phyloP scores from a whole-genome alignment of 169 alveolate species.

The Cryptosporidium bovis region DNA sequence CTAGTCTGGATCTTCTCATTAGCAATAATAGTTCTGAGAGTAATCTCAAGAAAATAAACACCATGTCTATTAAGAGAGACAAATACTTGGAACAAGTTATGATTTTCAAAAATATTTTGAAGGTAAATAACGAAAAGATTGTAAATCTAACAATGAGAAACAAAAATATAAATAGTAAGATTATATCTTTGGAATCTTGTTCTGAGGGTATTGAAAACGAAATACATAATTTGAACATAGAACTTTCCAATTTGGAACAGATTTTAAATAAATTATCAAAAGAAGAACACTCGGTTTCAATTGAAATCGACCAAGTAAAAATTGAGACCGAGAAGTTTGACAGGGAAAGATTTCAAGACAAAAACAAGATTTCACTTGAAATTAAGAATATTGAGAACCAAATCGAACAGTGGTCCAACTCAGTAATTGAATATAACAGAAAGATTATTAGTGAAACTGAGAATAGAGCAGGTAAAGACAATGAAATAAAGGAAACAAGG shows the following conservation, averaged over 20 bases:
- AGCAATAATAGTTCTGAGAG: no score
- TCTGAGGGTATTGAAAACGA: neutral
- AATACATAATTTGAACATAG: neutral
- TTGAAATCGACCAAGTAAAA: conserved; percentile 23
- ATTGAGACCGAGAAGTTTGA: conserved; percentile 4
- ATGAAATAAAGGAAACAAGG: neutral
- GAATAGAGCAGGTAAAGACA: neutral
- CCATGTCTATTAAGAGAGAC: neutral
- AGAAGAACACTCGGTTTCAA: conserved; percentile 20
- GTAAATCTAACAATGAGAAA: no score
- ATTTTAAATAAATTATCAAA: conserved; percentile 6
- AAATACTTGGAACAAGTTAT: neutral
- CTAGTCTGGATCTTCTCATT: neutral
- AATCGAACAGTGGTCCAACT: conserved; percentile 2
- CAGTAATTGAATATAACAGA: neutral
- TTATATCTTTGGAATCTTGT: no score
- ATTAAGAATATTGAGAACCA: neutral
- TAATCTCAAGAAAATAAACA: no score
- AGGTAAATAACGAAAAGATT: no score
- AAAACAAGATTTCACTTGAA: neutral
- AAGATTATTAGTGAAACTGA: neutral
- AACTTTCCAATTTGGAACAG: conserved; percentile 11
- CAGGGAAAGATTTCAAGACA: neutral
- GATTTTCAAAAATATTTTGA: no score
- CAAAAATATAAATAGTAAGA: no score